Evolutionary conservation across 1,139 yeast genomes (phyloP), one percentile per base, ranked within the genome.

Genomic region (Taphrina confusa): DNA sequence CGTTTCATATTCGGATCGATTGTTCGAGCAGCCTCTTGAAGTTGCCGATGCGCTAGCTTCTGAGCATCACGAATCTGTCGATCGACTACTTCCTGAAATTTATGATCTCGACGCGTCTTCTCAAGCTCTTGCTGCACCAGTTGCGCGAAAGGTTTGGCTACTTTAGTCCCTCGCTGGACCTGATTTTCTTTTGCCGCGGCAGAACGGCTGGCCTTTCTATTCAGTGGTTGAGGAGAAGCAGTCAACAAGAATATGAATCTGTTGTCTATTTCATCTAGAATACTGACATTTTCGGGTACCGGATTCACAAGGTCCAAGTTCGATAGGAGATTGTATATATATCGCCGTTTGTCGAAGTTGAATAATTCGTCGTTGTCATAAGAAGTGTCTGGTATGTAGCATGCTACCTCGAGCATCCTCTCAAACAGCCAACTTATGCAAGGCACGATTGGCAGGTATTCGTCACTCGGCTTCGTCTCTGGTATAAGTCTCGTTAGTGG

Each of bases 371-470:
- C 76, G 67, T 82, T 80, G 64, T 79, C 83, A 39, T 80, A 77
- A 27, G 82, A 78, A 80, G 82, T 80, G 69, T 83, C 83, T 20
- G 90, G 89, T 56, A 84, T 80, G 68, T 80, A 83, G 65, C 85
- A 83, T 1, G 84, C 82, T 62, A 83, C 80, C 68, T 84, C 89
- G 60, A 83, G 68, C 65, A 84, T 70, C 60, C 87, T 76, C 65
- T 81, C 83, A 14, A 80, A 70, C 56, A 82, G 72, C 90, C 91
- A 85, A 8, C 97, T 97, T 65, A 90, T 82, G 69, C 97, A 91
- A 1, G 96, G 95, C n/a, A 84, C 78, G 57, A 82, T 68, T 1
- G 76, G 72, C 25, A 34, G 22, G 8, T 65, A 46, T 2, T 20
- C 4, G 4, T 60, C 18, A 58, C 61, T 8, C 65, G 60, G 16